Evolutionary conservation across 345 rosid genomes (phyloP).

Genomic region (Nephelium lappaceum): DNA sequence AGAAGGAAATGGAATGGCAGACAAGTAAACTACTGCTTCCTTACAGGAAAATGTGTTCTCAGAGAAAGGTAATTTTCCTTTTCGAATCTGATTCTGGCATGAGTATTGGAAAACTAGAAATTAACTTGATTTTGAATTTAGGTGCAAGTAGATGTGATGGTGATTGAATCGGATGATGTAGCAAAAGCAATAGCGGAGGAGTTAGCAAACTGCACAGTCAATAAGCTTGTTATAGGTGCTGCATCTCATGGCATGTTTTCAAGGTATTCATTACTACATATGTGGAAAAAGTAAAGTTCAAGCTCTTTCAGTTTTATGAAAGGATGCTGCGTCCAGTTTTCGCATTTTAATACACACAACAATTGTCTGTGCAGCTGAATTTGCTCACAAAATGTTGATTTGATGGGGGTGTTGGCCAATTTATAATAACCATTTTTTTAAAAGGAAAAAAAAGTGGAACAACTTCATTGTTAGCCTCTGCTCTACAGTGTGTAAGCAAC

Average conservation of each 20-base stretch:
- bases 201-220: conserved; percentile 46
- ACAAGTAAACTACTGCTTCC: conserved; percentile 60
- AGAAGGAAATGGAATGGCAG: conserved; percentile 71
- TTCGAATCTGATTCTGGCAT: neutral
- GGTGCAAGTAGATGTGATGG: conserved; percentile 60
- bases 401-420: too few relatives aligned
- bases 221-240: conserved; percentile 84
- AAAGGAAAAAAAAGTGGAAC: too few relatives aligned
- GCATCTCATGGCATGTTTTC: conserved; percentile 59
- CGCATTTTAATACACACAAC: neutral
- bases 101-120: neutral
- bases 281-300: neutral
- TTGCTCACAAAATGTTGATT: too few relatives aligned
- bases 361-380: neutral
- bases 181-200: conserved; percentile 72
- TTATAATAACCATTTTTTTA: too few relatives aligned
- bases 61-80: conserved; percentile 55
- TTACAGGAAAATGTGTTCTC: conserved; percentile 62
- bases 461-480: too few relatives aligned
- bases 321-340: neutral
- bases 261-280: conserved; percentile 45
- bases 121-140: conserved; percentile 27
- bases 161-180: conserved; percentile 70
- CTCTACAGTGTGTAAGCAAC: neutral
- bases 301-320: neutral